Base-by-base conservation (phyloP, 148 eudicot species). In the Vaccinium corymbosum region DNA sequence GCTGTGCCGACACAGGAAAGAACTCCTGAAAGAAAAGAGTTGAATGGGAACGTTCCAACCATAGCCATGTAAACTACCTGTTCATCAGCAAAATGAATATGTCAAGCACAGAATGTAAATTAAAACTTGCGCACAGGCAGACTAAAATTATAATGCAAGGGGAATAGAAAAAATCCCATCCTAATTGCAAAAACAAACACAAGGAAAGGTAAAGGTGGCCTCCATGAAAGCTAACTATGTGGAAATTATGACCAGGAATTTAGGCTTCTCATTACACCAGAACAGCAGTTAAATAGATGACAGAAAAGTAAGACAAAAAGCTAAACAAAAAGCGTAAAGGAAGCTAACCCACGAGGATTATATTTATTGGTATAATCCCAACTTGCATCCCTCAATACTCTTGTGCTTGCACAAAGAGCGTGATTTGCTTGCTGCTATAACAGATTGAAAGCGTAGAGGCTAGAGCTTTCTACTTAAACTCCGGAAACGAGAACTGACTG, bases 1-100 rank as follows among this genome's bases (percentile, higher is more conserved):
- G 98, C 99, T 78, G 99, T 97, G 6, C 99, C 99, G 4, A 92
- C 90, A 87, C 98, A 97, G 53, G 99, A 97, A 88, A 97, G 99
- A 51, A 97, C 92, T 57, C 99, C 98, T 20, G 99, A 97, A 74
- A 97, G 93, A 79, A 97, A 97, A 76, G 99, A 97, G 91, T 97
- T 97, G 90, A 97, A 97, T 20, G 99, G 99, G 75, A 97, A 97
- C 7, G 99, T 90, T 83, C 99, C 99, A 86, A 97, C 99, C 78
- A 89, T 35, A 72, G 99, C 97, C 98, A 97, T 93, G 86, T 97
- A 94, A 78, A 80, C 91, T 27, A 94, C 98, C 99, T 97, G 93
- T 85, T 84, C 72, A 84, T 82, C 32, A 53, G 12, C 35, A 73
- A 74, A 64, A 86, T 52, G 17, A 78, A 72, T 78, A 56, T 61